A percentile compares a stretch with the other conserved stretches of the same genome.
Evolutionary conservation across 2,329 filamentous ascomycete species (phyloP).

Genomic region (Herpomyces periplanetae): DNA sequence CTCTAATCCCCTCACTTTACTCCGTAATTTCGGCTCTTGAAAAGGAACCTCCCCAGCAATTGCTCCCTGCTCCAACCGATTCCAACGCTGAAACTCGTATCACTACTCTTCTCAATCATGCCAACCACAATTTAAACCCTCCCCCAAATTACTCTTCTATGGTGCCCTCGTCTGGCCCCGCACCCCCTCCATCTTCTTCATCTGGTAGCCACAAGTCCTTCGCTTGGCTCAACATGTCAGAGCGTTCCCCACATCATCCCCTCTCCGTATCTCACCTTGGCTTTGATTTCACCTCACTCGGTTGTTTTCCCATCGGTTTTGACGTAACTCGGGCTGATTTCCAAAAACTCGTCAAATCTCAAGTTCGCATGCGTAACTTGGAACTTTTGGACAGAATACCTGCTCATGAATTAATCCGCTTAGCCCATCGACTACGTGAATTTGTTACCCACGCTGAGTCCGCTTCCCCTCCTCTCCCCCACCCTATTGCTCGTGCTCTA

Average conservation of each 20-base stretch:
- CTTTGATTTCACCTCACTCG: constrained; percentile 8
- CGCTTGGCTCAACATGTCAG: constrained; percentile 6
- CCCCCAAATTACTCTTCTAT: too few species aligned
- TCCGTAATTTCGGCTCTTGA: too few species aligned
- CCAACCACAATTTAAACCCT: too few species aligned
- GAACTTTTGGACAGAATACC: constrained; percentile 8
- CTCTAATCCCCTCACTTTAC: too few species aligned
- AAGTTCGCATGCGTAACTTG: constrained; percentile 9
- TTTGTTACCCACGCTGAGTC: constrained; percentile 5
- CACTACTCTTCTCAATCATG: too few species aligned
- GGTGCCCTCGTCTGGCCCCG: too few species aligned
- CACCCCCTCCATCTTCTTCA: too few species aligned
- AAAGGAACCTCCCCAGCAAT: too few species aligned
- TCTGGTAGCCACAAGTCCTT: constrained; percentile 3
- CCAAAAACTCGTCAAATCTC: constrained; percentile 10
- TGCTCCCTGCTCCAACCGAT: too few species aligned
- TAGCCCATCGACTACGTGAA: constrained; percentile 4
- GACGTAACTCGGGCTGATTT: constrained; percentile 9
- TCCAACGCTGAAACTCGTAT: too few species aligned
- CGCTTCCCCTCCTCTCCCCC: constrained; percentile 5
- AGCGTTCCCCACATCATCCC: constrained; percentile 7
- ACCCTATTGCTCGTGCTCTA: constrained; percentile 6
- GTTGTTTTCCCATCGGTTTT: constrained; percentile 12
- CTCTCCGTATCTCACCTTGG: constrained; percentile 8
- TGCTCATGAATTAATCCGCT: constrained; percentile 7